Conservation (phyloP, 2,329 filamentous ascomycete genomes). For the Aspergillus intermedius region DNA sequence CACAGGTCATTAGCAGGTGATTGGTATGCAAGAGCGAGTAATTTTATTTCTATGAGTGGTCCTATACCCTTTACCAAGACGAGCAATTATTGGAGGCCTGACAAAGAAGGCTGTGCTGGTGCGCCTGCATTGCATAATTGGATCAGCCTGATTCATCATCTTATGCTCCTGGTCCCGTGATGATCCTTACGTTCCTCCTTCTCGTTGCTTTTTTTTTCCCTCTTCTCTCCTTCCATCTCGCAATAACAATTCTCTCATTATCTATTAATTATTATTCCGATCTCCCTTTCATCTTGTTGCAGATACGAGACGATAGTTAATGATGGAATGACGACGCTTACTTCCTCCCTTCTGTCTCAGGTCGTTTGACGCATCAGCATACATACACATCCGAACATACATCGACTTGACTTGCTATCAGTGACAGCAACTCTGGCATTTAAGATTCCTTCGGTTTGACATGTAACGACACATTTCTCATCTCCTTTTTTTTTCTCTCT, state of each 20-base stretch:
- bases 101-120: too few species aligned
- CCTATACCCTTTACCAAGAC: too few species aligned
- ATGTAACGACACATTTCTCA: too few species aligned
- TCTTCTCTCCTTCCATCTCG: slow-evolving; percentile 1
- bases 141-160: slow-evolving; percentile 2
- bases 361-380: background rate
- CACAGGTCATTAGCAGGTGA: too few species aligned
- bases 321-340: background rate
- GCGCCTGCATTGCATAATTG: background rate
- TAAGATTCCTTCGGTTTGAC: too few species aligned
- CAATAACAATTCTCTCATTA: background rate
- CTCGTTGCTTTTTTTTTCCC: background rate
- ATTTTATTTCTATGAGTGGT: too few species aligned
- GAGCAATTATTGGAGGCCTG: too few species aligned
- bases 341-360: background rate
- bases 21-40: too few species aligned
- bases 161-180: slow-evolving; percentile 10
- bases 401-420: too few species aligned
- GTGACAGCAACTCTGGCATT: too few species aligned
- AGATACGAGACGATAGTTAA: background rate
- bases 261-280: background rate
- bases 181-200: background rate
- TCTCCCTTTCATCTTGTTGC: background rate
- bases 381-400: background rate
- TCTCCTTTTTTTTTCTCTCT: too few species aligned